Percentiles rank a stretch among this genome's conserved stretches.
Evolutionary conservation across 116 monocot species (phyloP).

Genomic region (Cymodocea nodosa): DNA sequence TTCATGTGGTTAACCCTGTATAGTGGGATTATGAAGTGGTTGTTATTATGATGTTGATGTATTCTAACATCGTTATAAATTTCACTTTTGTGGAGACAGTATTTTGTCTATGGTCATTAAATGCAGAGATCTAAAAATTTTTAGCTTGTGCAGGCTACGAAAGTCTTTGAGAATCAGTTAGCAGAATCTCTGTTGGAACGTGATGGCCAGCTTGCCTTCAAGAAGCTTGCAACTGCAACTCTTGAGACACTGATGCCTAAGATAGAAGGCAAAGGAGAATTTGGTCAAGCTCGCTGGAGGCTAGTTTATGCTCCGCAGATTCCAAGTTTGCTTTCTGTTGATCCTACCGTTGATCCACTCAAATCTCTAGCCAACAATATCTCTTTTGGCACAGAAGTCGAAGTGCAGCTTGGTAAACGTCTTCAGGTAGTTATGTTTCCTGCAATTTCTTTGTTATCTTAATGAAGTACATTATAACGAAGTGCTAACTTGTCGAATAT

Average conservation of each 20-base stretch:
- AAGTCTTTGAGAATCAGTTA: constrained; percentile 85
- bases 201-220: constrained; percentile 92
- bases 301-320: constrained; percentile 97
- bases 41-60: too few species aligned
- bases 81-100: background rate
- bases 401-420: constrained; percentile 94
- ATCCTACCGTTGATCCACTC: constrained; percentile 82
- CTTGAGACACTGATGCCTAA: constrained; percentile 96
- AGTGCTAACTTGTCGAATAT: too few species aligned
- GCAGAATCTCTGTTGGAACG: constrained; percentile 90
- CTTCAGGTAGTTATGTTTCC: constrained; percentile 51
- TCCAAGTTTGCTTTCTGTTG: constrained; percentile 80
- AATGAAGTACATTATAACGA: too few species aligned
- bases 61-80: background rate
- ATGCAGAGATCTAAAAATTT: background rate
- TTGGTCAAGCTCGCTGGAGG: constrained; percentile 95
- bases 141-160: constrained; percentile 52
- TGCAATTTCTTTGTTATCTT: too few species aligned
- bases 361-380: constrained; percentile 92
- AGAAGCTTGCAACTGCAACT: constrained; percentile 94
- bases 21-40: too few species aligned
- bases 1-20: too few species aligned
- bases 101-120: background rate
- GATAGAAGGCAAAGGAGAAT: constrained; percentile 95
- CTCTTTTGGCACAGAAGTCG: constrained; percentile 93